These are phyloP conservation scores for Cymbopogon citratus DNA, from an alignment of 176 grass and related monocot species.

Conservation along the genomic window DNA sequence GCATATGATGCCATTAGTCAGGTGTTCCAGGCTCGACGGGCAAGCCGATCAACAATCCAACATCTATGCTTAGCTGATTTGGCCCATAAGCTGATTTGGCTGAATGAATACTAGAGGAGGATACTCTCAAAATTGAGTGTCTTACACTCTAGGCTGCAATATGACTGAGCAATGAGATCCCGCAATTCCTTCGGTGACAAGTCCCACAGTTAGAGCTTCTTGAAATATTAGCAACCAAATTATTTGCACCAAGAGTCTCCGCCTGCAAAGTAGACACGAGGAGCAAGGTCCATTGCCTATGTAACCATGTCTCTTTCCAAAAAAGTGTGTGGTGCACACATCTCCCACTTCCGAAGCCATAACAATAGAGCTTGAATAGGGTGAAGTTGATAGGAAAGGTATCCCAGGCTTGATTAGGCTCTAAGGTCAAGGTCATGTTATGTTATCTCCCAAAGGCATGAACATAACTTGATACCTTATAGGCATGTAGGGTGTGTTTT, in stretches of 20 bases:
- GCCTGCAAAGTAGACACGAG: not conserved
- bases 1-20: no score
- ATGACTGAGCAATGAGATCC: not conserved
- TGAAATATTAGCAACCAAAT: not conserved
- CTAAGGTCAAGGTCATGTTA: not conserved
- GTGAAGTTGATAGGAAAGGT: not conserved
- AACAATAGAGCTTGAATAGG: no score
- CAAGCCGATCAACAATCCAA: no score
- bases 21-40: no score
- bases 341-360: not conserved
- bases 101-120: not conserved
- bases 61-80: no score
- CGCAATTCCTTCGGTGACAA: not conserved
- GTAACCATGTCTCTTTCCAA: not conserved
- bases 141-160: not conserved
- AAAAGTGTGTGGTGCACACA: not conserved
- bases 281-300: not conserved
- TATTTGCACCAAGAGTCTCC: not conserved
- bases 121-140: not conserved
- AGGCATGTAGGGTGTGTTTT: not conserved
- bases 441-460: not conserved
- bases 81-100: no score
- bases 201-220: not conserved
- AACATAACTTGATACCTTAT: not conserved
- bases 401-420: not conserved